These are phyloP conservation scores for Cytospora leucostoma DNA, from an alignment of 2,329 filamentous ascomycete genomes.

Conservation along the genomic window DNA sequence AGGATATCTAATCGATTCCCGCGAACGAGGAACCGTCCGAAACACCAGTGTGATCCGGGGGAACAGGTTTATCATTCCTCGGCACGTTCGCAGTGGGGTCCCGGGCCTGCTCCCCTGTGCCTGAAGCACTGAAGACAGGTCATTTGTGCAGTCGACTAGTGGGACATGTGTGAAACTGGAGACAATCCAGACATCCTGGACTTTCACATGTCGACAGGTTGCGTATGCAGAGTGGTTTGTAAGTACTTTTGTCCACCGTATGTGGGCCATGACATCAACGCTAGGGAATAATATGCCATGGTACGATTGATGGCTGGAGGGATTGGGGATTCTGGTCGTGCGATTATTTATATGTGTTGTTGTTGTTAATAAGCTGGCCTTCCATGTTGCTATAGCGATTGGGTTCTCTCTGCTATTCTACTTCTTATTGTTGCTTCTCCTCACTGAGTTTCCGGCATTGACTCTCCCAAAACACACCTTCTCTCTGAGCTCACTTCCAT, in stretches of 20 bases:
- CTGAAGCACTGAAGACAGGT: constrained; percentile 7
- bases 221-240: no score
- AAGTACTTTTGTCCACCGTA: neutral
- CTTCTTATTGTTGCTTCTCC: neutral
- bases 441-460: neutral
- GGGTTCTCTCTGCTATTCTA: no score
- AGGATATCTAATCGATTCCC: no score
- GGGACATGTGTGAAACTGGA: no score
- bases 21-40: no score
- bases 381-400: neutral
- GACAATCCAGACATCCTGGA: neutral
- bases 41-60: no score
- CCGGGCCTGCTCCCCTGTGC: no score
- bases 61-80: no score
- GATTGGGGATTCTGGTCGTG: neutral
- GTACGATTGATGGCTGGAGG: neutral
- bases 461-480: neutral
- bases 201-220: constrained; percentile 10
- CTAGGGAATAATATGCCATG: neutral
- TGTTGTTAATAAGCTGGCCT: neutral
- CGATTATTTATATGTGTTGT: neutral
- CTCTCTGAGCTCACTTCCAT: neutral
- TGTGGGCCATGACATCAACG: constrained; percentile 21
- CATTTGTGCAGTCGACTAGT: no score
- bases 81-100: no score